phyloP scores from a whole-genome alignment of 176 grass and related monocot species.

The Elymus sibiricus region DNA sequence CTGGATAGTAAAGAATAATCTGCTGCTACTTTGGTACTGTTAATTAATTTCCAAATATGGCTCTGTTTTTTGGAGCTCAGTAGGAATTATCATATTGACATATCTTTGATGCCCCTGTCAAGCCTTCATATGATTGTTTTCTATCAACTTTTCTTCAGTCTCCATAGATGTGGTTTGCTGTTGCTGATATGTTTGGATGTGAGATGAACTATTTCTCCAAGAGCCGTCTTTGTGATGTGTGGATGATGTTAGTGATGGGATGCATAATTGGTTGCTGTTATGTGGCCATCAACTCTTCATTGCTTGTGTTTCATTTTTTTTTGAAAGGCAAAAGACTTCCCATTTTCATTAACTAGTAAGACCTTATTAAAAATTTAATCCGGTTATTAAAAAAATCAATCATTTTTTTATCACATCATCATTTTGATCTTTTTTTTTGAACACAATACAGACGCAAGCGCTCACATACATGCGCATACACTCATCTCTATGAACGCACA shows the following conservation, averaged over 20 bases:
- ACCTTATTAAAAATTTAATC: no score
- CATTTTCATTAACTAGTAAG: no score
- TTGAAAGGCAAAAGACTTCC: no score
- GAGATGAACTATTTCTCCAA: neutral
- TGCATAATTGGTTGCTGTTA: neutral
- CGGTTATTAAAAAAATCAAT: no score
- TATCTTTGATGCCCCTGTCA: constrained; percentile 2
- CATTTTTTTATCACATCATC: no score
- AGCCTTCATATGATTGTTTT: neutral
- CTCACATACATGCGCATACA: no score
- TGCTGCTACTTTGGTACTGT: constrained; percentile 26
- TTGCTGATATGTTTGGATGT: neutral
- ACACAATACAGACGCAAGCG: no score
- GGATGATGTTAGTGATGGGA: neutral
- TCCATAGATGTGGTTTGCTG: neutral
- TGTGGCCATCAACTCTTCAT: neutral
- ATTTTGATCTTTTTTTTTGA: no score
- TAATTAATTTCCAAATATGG: constrained; percentile 29
- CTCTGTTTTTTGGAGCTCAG: neutral
- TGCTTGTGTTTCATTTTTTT: neutral
- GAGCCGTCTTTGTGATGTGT: neutral
- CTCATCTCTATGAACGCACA: no score
- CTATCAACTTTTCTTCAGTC: neutral
- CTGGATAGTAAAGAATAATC: constrained; percentile 46
- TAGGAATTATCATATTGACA: constrained; percentile 14